A percentile compares a stretch with the other conserved stretches of the same genome.
Conservation (phyloP, 2,329 filamentous ascomycete genomes). For the Aureobasidium vineae region DNA sequence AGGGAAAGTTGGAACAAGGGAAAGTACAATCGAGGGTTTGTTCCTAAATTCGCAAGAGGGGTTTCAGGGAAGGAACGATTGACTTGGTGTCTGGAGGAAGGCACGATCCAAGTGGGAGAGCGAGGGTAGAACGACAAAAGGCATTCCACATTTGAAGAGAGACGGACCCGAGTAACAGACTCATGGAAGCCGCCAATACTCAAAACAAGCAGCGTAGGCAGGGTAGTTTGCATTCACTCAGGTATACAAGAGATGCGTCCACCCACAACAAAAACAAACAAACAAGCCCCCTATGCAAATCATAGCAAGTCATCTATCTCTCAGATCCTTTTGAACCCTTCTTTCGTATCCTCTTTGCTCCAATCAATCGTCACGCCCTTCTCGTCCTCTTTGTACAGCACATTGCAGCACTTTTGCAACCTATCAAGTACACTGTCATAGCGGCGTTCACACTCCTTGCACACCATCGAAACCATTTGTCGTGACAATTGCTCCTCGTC, state of each 20-base stretch:
- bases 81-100: no score
- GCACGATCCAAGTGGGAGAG: no score
- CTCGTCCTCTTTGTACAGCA: conserved; percentile 45
- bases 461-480: conserved; percentile 58
- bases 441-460: conserved; percentile 58
- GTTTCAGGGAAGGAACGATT: no score
- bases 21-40: no score
- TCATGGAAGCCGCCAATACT: background rate
- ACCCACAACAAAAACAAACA: background rate
- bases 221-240: background rate
- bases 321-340: conserved; percentile 35
- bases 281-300: background rate
- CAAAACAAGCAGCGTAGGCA: background rate
- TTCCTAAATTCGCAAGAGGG: no score
- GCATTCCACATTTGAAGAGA: no score
- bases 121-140: no score
- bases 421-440: conserved; percentile 57
- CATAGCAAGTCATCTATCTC: background rate
- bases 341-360: conserved; percentile 38
- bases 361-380: conserved; percentile 47
- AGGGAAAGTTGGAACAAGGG: no score
- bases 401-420: conserved; percentile 42
- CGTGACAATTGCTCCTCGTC: conserved; percentile 66
- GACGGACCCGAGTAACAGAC: no score
- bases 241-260: background rate